Conservation (phyloP, 2,329 filamentous ascomycete species). For the Annulohypoxylon truncatum region DNA sequence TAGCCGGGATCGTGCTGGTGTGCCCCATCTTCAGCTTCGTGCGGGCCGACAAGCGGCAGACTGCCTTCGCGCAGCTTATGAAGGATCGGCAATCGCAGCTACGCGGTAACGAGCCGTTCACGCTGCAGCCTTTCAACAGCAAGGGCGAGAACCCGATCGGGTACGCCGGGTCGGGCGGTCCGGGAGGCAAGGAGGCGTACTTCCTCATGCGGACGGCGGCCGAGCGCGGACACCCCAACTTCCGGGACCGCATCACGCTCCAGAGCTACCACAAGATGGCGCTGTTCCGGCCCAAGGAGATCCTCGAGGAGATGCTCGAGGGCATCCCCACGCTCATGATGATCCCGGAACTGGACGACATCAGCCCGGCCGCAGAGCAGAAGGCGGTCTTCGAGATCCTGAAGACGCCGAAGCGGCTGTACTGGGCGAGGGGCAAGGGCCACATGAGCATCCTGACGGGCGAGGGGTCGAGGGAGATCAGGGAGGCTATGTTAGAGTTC, state of each 20-base stretch:
- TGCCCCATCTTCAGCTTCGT: constrained; percentile 43
- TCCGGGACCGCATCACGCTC: constrained; percentile 45
- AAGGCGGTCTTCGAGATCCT: constrained; percentile 40
- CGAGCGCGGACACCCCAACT: constrained; percentile 37
- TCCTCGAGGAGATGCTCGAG: constrained; percentile 32
- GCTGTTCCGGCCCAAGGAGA: constrained; percentile 36
- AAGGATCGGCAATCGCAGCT: constrained; percentile 25
- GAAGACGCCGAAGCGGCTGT: constrained; percentile 12
- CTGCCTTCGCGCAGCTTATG: constrained; percentile 36
- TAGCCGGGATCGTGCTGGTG: constrained; percentile 30
- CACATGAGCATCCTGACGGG: constrained; percentile 7
- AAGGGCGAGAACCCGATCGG: constrained; percentile 14
- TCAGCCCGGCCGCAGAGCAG: constrained; percentile 39
- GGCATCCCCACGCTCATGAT: constrained; percentile 46
- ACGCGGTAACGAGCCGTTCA: constrained; percentile 5
- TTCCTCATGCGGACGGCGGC: constrained; percentile 36
- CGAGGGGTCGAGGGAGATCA: constrained; percentile 9
- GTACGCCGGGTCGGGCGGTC: constrained; percentile 25
- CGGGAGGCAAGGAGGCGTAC: constrained; percentile 40
- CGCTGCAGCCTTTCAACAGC: not conserved
- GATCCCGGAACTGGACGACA: constrained; percentile 46
- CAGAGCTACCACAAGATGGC: constrained; percentile 47
- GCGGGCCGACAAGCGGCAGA: constrained; percentile 16
- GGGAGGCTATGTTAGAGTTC: constrained; percentile 6
- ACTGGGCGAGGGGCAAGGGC: constrained; percentile 15